Evolutionary conservation across 768 basidiomycete genomes (phyloP), one percentile per base, ranked within the genome.

Genomic region (Psilocybe cyanescens): DNA sequence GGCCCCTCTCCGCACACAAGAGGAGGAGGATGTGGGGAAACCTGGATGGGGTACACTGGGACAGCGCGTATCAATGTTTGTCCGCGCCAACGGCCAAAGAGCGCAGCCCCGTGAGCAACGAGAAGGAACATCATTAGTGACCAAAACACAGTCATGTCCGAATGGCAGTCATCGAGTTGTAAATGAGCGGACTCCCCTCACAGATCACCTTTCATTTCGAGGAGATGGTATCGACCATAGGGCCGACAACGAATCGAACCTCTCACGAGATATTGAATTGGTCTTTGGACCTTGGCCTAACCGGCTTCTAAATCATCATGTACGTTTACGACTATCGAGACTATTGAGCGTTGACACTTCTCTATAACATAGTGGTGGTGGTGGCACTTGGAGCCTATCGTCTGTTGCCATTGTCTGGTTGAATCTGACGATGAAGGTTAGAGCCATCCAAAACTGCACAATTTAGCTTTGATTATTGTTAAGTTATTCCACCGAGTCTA

Each of bases 281-380:
- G 72, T 76, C 0, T 92, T 89, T 74, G 89, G 90, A 3, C 73
- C 74, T 58, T 90, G 90, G 90, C 90, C 91, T 0, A 72, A 74
- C 66, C 82, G 91, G 68, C 68, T 90, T 60, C 66, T 90, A n/a
- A 92, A 92, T 74, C 76, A 77, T 65, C 86, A 86, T 73, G 91
- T 92, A 73, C 65, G 88, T 35, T 56, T 53, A 57, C 49, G 6
- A 29, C 39, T 33, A 4, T 50, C 49, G 29, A n/a, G 47, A 29
- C 33, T 37, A 35, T 53, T 59, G 17, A 50, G 11, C 8, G 8
- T 46, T 46, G 24, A 39, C 28, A 17, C 29, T 45, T 46, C 51
- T 28, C 47, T 6, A 29, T 48, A 31, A 28, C 16, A 14, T 64
- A 93, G 92, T 93, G 92, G 91, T 94, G 92, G 92, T 86, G 88